A percentile compares a stretch with the other conserved stretches of the same genome.
These are phyloP conservation scores for Cucurbita moschata DNA, from an alignment of 306 rosid species.

Conservation along the genomic window DNA sequence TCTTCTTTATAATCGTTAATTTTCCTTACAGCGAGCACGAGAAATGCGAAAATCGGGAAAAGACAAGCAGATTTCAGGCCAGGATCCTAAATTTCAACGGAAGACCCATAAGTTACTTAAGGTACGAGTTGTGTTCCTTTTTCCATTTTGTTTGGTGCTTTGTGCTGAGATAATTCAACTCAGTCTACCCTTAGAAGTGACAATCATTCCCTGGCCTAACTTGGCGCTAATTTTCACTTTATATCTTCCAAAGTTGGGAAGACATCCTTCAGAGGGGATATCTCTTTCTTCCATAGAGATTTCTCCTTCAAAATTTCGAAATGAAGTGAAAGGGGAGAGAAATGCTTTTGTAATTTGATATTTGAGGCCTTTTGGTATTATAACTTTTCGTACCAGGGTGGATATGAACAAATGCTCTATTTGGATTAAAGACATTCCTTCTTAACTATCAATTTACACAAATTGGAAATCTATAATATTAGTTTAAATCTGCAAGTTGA, in stretches of 20 bases:
- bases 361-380: neutral
- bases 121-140: constrained; percentile 26
- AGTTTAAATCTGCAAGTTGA: neutral
- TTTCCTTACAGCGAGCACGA: constrained; percentile 39
- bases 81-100: constrained; percentile 43
- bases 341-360: neutral
- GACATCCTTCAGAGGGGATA: neutral
- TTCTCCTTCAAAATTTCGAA: neutral
- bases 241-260: neutral
- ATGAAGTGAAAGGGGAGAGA: neutral
- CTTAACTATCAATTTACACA: neutral
- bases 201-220: neutral
- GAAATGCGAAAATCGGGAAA: constrained; percentile 23
- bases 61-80: constrained; percentile 27
- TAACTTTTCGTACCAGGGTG: neutral
- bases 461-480: neutral
- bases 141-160: neutral
- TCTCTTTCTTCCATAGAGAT: neutral
- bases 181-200: neutral
- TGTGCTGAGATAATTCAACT: neutral
- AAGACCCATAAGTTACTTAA: constrained; percentile 78
- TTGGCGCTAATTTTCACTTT: neutral
- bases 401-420: neutral
- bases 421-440: neutral
- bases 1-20: neutral